Evolutionary conservation across 805 yeast genomes (phyloP).

Genomic region (Candida easanensis): DNA sequence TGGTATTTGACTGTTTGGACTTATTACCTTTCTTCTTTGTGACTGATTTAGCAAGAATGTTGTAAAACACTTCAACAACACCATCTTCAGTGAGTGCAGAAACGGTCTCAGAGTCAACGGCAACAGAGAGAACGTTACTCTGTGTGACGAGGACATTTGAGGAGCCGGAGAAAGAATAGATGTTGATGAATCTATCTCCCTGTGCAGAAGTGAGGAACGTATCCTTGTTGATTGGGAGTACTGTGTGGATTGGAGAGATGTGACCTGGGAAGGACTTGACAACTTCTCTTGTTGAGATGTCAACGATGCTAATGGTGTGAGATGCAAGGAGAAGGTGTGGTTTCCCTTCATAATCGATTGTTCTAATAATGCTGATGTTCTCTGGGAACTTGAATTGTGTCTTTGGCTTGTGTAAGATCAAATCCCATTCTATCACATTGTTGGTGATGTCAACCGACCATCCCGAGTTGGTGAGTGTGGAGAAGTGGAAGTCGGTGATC

Average conservation of each 20-base stretch:
- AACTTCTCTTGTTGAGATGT: conserved; percentile 37
- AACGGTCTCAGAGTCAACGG: conserved; percentile 38
- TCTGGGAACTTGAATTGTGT: conserved; percentile 40
- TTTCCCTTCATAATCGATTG: conserved; percentile 27
- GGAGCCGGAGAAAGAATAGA: conserved; percentile 46
- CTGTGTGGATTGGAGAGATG: conserved; percentile 58
- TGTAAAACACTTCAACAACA: conserved; percentile 62
- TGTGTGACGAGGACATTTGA: conserved; percentile 70
- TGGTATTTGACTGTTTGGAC: conserved; percentile 50
- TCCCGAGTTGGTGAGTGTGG: conserved; percentile 38
- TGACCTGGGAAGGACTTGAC: conserved; percentile 70
- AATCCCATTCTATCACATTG: conserved; percentile 59
- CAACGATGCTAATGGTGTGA: conserved; percentile 58
- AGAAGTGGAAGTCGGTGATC: conserved; percentile 49
- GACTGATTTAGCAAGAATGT: conserved; percentile 41
- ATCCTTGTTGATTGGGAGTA: conserved; percentile 39
- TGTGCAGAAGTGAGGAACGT: conserved; percentile 65
- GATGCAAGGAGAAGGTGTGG: conserved; percentile 59
- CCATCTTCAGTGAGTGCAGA: conserved; percentile 75
- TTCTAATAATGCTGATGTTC: conserved; percentile 30
- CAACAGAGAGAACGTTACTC: conserved; percentile 50
- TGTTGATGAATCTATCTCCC: conserved; percentile 79
- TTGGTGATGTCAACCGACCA: conserved; percentile 65
- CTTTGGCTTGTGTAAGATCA: conserved; percentile 39
- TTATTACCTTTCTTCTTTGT: conserved; percentile 47